A percentile compares a stretch with the other conserved stretches of the same genome.
These are phyloP conservation scores for Phytopythium delawarense DNA, from an alignment of 352 stramenopile species.

Conservation along the genomic window DNA sequence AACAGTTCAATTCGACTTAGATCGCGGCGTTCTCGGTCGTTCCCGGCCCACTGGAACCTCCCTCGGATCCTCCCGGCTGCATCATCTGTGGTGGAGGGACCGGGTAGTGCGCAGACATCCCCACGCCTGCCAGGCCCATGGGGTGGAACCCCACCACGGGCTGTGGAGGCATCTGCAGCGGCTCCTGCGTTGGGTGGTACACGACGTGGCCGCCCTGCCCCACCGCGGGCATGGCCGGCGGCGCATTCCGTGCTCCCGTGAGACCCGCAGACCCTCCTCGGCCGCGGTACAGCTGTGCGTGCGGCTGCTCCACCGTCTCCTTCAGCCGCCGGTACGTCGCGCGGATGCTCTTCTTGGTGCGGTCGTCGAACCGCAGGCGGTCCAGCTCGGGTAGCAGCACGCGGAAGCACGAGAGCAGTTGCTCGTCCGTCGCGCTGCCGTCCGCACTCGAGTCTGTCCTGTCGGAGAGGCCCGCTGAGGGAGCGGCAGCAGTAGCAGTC, in stretches of 20 bases:
- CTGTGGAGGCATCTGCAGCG: constrained; percentile 3
- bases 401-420: constrained; percentile 44
- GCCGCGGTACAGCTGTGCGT: background rate
- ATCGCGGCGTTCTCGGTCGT: too few species aligned
- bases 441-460: constrained; percentile 1
- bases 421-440: constrained; percentile 32
- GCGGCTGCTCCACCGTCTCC: constrained; percentile 30
- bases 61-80: background rate
- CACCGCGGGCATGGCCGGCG: background rate
- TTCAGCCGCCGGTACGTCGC: constrained; percentile 44
- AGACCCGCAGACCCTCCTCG: constrained; percentile 12
- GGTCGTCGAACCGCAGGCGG: constrained; percentile 49
- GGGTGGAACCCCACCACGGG: background rate
- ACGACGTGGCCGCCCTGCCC: background rate
- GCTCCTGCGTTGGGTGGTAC: constrained; percentile 17
- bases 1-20: too few species aligned
- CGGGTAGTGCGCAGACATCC: background rate
- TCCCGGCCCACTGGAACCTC: background rate
- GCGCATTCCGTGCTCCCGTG: constrained; percentile 15
- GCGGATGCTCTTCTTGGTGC: constrained; percentile 59
- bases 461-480: too few species aligned
- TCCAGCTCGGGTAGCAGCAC: constrained; percentile 46
- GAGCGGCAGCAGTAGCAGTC: too few species aligned
- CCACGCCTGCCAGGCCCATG: background rate
- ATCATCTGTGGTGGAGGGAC: background rate